Evolutionary conservation across 2,329 filamentous ascomycete genomes (phyloP).

Genomic region (Plenodomus biglobosus): DNA sequence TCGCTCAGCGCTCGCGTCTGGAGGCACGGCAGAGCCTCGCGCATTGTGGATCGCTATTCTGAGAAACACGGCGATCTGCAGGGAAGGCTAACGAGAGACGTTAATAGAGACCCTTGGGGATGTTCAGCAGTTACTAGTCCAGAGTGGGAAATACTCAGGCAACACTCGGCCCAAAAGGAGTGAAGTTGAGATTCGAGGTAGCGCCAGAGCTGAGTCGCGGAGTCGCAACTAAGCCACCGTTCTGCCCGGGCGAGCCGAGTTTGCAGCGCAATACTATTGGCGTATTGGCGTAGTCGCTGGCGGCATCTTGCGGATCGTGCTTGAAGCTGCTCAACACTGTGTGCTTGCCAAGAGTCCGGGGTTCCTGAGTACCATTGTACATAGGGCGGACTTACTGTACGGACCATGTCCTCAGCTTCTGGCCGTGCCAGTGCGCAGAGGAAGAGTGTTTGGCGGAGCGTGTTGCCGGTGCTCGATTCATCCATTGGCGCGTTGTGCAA

Average conservation of each 20-base stretch:
- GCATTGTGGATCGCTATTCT: neutral
- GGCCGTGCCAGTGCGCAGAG: neutral
- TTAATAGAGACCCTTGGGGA: neutral
- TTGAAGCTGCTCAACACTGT: neutral
- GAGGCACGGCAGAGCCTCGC: too few relatives aligned
- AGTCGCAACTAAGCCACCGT: neutral
- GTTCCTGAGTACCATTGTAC: neutral
- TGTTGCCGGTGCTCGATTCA: neutral
- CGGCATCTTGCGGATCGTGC: neutral
- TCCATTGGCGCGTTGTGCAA: neutral
- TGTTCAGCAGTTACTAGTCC: neutral
- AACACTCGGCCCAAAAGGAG: neutral
- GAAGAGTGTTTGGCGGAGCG: neutral
- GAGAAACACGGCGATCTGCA: neutral
- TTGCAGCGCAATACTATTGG: neutral
- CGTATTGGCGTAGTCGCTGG: neutral
- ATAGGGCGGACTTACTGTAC: neutral
- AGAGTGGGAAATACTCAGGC: neutral
- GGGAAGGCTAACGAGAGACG: neutral
- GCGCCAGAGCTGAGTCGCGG: neutral
- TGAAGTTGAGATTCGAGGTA: neutral
- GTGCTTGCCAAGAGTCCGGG: too few relatives aligned
- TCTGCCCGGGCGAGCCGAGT: neutral
- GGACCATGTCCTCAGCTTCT: neutral
- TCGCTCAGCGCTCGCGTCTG: too few relatives aligned